phyloP scores from a whole-genome alignment of 2,329 filamentous ascomycete genomes.

The Colletotrichum endophyticum region DNA sequence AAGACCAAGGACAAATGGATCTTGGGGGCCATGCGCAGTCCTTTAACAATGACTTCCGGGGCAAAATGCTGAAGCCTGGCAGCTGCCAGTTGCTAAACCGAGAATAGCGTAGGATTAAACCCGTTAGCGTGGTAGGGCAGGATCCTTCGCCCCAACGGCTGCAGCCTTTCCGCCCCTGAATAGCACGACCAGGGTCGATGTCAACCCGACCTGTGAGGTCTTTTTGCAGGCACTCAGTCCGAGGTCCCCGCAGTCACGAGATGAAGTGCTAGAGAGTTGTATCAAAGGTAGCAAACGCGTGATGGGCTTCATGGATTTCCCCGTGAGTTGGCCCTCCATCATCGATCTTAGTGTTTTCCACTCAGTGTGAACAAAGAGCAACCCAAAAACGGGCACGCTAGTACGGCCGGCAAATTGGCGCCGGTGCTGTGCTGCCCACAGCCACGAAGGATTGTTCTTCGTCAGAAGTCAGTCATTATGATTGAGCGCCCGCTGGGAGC shows the following conservation, averaged over 20 bases:
- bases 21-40: neutral
- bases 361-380: neutral
- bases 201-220: neutral
- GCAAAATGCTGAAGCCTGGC: neutral
- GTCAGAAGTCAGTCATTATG: neutral
- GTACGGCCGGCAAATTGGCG: neutral
- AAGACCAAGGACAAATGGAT: neutral
- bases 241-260: neutral
- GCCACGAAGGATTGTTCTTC: neutral
- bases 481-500: neutral
- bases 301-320: neutral
- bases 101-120: neutral
- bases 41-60: neutral
- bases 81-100: neutral
- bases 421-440: neutral
- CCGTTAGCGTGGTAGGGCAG: conserved; percentile 6
- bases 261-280: neutral
- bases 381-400: neutral
- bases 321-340: neutral
- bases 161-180: neutral
- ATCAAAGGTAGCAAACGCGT: neutral
- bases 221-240: neutral
- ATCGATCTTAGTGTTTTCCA: neutral
- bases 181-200: neutral
- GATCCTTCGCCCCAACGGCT: neutral